Evolutionary conservation across 176 grass and related monocot species (phyloP).

Genomic region (Echinochloa phyllopogon): DNA sequence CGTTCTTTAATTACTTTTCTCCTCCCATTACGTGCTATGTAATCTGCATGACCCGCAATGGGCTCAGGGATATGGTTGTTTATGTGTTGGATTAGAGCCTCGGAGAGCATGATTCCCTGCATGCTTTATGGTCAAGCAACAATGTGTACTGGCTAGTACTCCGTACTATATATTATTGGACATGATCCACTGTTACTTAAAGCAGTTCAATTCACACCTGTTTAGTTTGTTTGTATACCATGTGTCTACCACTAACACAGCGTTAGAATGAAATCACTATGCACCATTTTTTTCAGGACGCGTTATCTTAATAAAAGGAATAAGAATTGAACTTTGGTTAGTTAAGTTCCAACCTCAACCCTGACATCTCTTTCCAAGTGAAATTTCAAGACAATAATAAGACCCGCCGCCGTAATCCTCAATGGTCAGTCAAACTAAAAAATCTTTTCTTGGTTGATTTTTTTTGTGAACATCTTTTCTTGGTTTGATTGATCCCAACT

Average conservation of each 20-base stretch:
- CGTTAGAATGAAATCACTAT: neutral
- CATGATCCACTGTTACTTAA: neutral
- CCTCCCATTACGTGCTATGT: neutral
- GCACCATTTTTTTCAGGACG: too few species aligned
- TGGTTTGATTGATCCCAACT: slow-evolving; percentile 28
- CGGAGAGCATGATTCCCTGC: slow-evolving; percentile 30
- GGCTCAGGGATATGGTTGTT: neutral
- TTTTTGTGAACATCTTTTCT: neutral
- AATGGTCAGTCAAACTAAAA: neutral
- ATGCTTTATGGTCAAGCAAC: slow-evolving; percentile 53
- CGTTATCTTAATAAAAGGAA: neutral
- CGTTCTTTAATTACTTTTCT: neutral
- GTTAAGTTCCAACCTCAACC: neutral
- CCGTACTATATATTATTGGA: too few species aligned
- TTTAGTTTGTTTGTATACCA: neutral
- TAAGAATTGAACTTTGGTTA: neutral
- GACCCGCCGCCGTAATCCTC: neutral
- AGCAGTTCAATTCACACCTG: neutral
- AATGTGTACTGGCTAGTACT: too few species aligned
- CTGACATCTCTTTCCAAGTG: neutral
- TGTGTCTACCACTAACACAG: neutral
- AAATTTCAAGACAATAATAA: neutral
- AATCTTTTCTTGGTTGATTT: too few species aligned
- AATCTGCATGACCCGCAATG: neutral
- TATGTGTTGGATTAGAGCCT: neutral